Evolutionary conservation across 1,284 basidiomycete genomes (phyloP).

Genomic region (Phaffia rhodozyma): DNA sequence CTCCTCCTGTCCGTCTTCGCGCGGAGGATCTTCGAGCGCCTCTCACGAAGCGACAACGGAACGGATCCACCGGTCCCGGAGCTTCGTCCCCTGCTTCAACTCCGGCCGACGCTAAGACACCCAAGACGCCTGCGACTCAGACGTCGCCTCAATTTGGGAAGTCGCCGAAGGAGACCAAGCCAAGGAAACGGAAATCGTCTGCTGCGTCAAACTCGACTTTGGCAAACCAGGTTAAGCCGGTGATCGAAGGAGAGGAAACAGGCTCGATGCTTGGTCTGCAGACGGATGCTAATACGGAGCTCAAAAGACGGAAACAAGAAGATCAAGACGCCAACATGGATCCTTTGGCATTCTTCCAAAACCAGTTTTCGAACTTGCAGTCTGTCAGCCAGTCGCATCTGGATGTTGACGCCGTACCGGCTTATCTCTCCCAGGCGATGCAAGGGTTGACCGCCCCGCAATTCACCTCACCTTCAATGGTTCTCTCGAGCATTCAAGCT

Average conservation of each 20-base stretch:
- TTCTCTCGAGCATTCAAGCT: too few relatives aligned
- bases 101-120: slow-evolving; percentile 9
- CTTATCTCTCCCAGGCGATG: slow-evolving; percentile 10
- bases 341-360: slow-evolving; percentile 15
- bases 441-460: neutral
- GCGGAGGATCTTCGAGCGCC: slow-evolving; percentile 16
- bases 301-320: neutral
- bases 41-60: slow-evolving; percentile 14
- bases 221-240: neutral
- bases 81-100: neutral
- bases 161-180: slow-evolving; percentile 2
- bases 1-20: slow-evolving; percentile 1
- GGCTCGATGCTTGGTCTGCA: neutral
- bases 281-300: slow-evolving; percentile 1
- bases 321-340: slow-evolving; percentile 6
- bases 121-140: slow-evolving; percentile 1
- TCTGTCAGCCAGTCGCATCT: neutral
- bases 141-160: neutral
- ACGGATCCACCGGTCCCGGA: slow-evolving; percentile 4
- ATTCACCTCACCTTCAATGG: too few relatives aligned
- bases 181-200: slow-evolving; percentile 7
- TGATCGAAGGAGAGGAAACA: too few relatives aligned
- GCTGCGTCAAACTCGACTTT: neutral
- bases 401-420: neutral
- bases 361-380: slow-evolving; percentile 10